Evolutionary conservation across 2,329 filamentous ascomycete species (phyloP).

Genomic region (Thermothelomyces thermophilus): DNA sequence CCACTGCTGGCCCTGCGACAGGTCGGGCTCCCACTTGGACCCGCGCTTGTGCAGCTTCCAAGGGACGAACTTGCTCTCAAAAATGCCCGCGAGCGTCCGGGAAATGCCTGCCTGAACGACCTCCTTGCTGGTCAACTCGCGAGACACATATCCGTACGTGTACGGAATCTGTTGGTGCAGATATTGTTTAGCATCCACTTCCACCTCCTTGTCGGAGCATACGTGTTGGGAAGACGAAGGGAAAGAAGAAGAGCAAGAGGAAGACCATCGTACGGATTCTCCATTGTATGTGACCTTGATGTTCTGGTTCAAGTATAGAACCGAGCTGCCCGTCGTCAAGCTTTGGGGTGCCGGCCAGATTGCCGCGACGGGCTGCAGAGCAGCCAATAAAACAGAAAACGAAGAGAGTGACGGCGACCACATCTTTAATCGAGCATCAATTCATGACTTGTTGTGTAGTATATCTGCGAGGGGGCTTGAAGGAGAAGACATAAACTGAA

Average conservation of each 20-base stretch:
- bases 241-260: constrained; percentile 27
- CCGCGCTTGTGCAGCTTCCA: constrained; percentile 69
- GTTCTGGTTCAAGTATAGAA: constrained; percentile 47
- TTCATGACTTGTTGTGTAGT: constrained; percentile 5
- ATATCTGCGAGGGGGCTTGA: neutral
- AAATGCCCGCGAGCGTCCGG: constrained; percentile 58
- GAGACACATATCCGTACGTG: constrained; percentile 38
- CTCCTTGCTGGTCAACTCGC: constrained; percentile 41
- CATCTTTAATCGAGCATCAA: constrained; percentile 17
- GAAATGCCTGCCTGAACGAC: constrained; percentile 51
- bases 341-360: constrained; percentile 52
- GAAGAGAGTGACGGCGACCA: constrained; percentile 25
- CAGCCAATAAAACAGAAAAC: constrained; percentile 35
- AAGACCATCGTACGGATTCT: constrained; percentile 44
- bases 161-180: constrained; percentile 41
- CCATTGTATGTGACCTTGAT: constrained; percentile 54
- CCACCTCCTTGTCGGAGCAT: constrained; percentile 19
- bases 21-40: constrained; percentile 57
- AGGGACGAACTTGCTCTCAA: constrained; percentile 63
- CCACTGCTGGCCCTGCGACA: constrained; percentile 37
- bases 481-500: neutral
- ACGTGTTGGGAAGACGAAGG: neutral
- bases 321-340: constrained; percentile 44
- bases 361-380: constrained; percentile 39
- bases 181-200: constrained; percentile 31